phyloP scores from a whole-genome alignment of 768 basidiomycete genomes.

The Tubosaeta sp. region DNA sequence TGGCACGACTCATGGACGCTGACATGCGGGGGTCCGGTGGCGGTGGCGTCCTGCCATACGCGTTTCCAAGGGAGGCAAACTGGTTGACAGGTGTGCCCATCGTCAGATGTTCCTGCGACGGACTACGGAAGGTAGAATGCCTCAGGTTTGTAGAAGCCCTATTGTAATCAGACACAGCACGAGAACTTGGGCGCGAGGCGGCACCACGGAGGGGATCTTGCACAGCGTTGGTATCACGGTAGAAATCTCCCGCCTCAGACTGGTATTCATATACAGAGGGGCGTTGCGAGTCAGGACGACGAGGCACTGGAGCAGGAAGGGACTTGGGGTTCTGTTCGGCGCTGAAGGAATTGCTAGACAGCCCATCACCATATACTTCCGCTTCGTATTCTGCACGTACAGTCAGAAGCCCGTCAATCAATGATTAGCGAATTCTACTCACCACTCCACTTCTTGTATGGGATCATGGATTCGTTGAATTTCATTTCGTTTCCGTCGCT shows the following conservation, averaged over 20 bases:
- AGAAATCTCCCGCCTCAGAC: constrained; percentile 53
- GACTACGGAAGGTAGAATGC: constrained; percentile 23
- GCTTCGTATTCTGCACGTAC: constrained; percentile 53
- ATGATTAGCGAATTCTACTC: constrained; percentile 20
- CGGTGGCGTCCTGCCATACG: constrained; percentile 13
- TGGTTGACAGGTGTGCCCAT: constrained; percentile 34
- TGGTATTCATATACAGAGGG: constrained; percentile 40
- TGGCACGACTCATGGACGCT: constrained; percentile 35
- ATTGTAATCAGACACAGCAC: constrained; percentile 29
- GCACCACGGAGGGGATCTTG: constrained; percentile 30
- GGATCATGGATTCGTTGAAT: constrained; percentile 75
- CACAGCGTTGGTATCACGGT: constrained; percentile 48
- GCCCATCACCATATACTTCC: constrained; percentile 50
- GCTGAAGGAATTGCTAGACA: constrained; percentile 46
- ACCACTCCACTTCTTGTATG: constrained; percentile 70
- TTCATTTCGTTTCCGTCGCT: constrained; percentile 54
- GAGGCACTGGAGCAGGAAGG: constrained; percentile 36
- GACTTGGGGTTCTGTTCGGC: constrained; percentile 22
- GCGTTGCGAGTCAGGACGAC: constrained; percentile 36
- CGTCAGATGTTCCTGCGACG: constrained; percentile 37
- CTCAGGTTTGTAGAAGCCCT: constrained; percentile 23
- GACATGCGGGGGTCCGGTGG: constrained; percentile 47
- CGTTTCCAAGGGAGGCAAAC: constrained; percentile 23
- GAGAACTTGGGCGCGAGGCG: constrained; percentile 30
- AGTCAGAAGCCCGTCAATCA: constrained; percentile 10